phyloP scores from a whole-genome alignment of 305 asterid species.

The Petunia hybrid region DNA sequence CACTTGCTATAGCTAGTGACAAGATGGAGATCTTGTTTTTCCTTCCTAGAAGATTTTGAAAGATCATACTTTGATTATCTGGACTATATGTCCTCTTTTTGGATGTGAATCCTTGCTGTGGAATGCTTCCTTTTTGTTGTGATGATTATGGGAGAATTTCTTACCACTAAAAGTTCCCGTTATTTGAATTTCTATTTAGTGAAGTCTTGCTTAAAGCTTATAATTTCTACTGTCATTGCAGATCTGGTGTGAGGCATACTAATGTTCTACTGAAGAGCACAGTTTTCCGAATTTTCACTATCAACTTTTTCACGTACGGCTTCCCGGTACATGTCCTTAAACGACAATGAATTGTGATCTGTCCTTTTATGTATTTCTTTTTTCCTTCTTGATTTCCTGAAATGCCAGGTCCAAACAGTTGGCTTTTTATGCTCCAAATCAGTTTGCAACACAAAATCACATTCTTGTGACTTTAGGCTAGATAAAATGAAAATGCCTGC shows the following conservation, averaged over 20 bases:
- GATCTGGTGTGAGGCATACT: slow-evolving; percentile 98
- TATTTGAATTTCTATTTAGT: slow-evolving; percentile 12
- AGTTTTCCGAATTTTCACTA: slow-evolving; percentile 88
- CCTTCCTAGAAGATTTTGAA: slow-evolving; percentile 13
- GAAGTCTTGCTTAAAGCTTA: slow-evolving; percentile 23
- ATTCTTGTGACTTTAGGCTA: slow-evolving; percentile 14
- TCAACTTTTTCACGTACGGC: slow-evolving; percentile 99
- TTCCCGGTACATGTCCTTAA: slow-evolving; percentile 77
- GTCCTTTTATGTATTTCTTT: slow-evolving; percentile 3
- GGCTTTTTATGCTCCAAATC: slow-evolving; percentile 13
- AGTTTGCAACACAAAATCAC: not conserved
- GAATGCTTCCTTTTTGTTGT: slow-evolving; percentile 12
- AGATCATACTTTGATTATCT: slow-evolving; percentile 15
- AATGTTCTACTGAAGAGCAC: slow-evolving; percentile 86
- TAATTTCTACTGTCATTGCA: slow-evolving; percentile 41
- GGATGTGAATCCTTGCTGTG: slow-evolving; percentile 21
- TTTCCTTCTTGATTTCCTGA: slow-evolving; percentile 16
- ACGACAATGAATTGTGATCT: slow-evolving; percentile 35
- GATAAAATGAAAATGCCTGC: slow-evolving; percentile 28
- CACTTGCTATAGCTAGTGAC: slow-evolving; percentile 1
- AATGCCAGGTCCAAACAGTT: not conserved
- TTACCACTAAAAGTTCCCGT: not conserved
- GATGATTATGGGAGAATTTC: slow-evolving; percentile 25
- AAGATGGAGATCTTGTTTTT: not conserved
- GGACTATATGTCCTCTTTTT: slow-evolving; percentile 18